Evolutionary conservation across 2,329 filamentous ascomycete species (phyloP), one percentile per base, ranked within the genome.

Genomic region (Thielaviopsis cerberus): DNA sequence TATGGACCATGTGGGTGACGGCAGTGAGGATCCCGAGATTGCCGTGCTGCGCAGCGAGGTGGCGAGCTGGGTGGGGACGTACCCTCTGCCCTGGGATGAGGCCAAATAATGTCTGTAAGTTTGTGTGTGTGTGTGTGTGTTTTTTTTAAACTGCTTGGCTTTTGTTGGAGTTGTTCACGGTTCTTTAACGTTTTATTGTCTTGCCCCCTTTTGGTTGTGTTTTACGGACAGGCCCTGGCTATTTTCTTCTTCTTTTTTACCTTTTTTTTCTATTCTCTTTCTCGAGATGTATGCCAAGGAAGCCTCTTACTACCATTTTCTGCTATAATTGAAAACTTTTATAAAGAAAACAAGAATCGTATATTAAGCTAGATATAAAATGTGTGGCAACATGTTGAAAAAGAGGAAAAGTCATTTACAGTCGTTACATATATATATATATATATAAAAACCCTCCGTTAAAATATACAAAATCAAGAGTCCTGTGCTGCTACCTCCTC

Each of bases 1-100:
- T 71, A 70, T 83, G 64, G 79, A 85, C 50, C 79, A 81, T 65
- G 73, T 88, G 15, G 81, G 81, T 45, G 79, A 80, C 62, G 85
- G 85, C 52, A 79, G 85, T 64, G 76, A 77, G 54, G 77, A 86
- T 57, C 72, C 79, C 4, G 85, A 88, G 70, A 85, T 89, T 64
- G 76, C 86, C 23, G 81, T 86, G 71, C 71, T 89, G 64, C 77
- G 81, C 63, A 79, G 80, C 63, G 85, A 88, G 71, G 84, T 89
- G n/a, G 79, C 82, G 64, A 82, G 85, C 64, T 89, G 85, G 85
- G 84, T 86, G 11, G 80, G 83, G 55, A 86, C 83, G 1, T 88
- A 87, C 66, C 77, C 81, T 2, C 70, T 87, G 63, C 85, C 85
- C 11, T 88, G 84, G 84, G 75, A 24, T 24, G 53, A 79, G 55